A percentile compares a stretch with the other conserved stretches of the same genome.
phyloP scores from a whole-genome alignment of 441 rosid genomes.

The Arabidopsis hybrid region DNA sequence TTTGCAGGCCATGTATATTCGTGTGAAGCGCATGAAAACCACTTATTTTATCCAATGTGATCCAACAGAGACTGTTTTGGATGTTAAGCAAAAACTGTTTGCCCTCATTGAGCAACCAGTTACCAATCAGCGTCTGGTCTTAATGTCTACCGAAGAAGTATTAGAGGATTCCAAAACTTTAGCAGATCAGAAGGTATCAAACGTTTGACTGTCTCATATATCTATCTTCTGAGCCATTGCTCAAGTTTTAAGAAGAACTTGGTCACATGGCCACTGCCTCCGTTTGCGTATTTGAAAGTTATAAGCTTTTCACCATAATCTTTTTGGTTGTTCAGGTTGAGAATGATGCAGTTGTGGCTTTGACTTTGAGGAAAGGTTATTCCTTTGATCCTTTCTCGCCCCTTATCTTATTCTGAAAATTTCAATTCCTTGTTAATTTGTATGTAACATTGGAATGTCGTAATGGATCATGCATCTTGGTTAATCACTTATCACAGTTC shows the following conservation, averaged over 20 bases:
- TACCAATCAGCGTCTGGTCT: slow-evolving; percentile 73
- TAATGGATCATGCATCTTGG: slow-evolving; percentile 5
- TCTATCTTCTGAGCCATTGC: slow-evolving; percentile 2
- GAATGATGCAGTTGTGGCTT: slow-evolving; percentile 90
- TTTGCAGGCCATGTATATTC: slow-evolving; percentile 82
- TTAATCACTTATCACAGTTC: slow-evolving; percentile 11
- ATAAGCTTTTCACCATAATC: slow-evolving; percentile 7
- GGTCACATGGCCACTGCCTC: not conserved
- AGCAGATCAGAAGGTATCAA: slow-evolving; percentile 81
- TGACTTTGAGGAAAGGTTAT: slow-evolving; percentile 85
- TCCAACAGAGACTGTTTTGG: slow-evolving; percentile 79
- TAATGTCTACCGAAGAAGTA: slow-evolving; percentile 66
- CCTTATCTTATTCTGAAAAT: slow-evolving; percentile 17
- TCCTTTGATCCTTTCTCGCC: slow-evolving; percentile 36
- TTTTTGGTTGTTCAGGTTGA: slow-evolving; percentile 70
- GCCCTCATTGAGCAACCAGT: slow-evolving; percentile 71
- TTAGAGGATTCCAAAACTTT: slow-evolving; percentile 82
- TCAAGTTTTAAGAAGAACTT: not conserved
- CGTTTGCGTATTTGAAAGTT: not conserved
- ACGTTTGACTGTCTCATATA: not conserved
- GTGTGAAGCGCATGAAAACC: slow-evolving; percentile 83
- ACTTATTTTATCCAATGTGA: slow-evolving; percentile 88
- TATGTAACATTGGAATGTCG: not conserved
- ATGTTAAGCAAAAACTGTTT: slow-evolving; percentile 79
- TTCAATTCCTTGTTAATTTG: slow-evolving; percentile 3